phyloP scores from a whole-genome alignment of 345 rosid species.

The Lepidium didymum region DNA sequence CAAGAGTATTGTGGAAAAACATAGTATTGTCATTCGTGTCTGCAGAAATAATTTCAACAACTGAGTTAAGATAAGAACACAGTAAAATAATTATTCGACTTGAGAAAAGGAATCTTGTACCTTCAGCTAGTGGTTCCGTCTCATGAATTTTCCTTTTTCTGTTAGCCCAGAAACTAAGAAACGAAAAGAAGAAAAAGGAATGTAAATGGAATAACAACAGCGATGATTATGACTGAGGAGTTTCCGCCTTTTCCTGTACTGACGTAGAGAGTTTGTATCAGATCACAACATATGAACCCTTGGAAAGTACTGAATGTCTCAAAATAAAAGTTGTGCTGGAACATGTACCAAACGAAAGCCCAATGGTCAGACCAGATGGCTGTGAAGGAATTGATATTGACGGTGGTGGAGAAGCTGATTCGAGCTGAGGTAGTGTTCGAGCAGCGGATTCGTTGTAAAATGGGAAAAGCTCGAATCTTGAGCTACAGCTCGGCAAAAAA shows the following conservation, averaged over 20 bases:
- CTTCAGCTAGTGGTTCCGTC: neutral
- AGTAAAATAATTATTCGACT: neutral
- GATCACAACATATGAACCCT: neutral
- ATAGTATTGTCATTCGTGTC: too few species aligned
- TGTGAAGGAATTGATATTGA: neutral
- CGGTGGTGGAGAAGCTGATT: neutral
- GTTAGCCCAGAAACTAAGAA: conserved; percentile 8
- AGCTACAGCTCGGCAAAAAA: conserved; percentile 27
- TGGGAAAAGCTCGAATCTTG: conserved; percentile 16
- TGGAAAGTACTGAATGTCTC: too few species aligned
- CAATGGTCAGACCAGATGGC: neutral
- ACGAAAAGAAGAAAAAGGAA: conserved; percentile 2
- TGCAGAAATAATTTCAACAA: neutral
- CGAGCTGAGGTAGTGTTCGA: neutral
- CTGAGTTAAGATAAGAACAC: neutral
- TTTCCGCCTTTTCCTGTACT: conserved; percentile 22
- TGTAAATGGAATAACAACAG: conserved; percentile 20
- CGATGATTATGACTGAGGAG: conserved; percentile 12
- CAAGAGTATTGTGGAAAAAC: too few species aligned
- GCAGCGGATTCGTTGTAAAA: neutral
- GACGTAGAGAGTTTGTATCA: neutral
- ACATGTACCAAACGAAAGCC: too few species aligned
- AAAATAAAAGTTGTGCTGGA: neutral
- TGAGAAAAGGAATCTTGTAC: neutral
- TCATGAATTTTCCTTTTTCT: conserved; percentile 11